Evolutionary conservation across 2,329 filamentous ascomycete species (phyloP).

Genomic region (Fusarium sp.): DNA sequence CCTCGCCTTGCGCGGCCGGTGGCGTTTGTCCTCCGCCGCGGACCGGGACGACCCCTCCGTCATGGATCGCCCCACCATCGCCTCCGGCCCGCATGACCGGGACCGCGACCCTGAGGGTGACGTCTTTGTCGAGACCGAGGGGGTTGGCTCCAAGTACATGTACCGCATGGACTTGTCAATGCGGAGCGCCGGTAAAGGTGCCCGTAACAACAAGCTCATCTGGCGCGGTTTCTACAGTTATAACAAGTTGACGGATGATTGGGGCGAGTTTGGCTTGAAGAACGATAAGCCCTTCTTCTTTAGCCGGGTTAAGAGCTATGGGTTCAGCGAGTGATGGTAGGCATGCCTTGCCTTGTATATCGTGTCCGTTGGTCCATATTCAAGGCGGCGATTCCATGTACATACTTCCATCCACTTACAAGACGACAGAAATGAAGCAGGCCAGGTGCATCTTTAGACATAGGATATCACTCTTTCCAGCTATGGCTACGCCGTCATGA

Average conservation of each 20-base stretch:
- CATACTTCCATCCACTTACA: not conserved
- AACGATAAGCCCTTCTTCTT: conserved; percentile 76
- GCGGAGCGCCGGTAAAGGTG: conserved; percentile 70
- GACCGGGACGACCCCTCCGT: conserved; percentile 46
- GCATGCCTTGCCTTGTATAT: not conserved
- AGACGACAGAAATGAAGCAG: not conserved
- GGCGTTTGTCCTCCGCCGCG: conserved; percentile 58
- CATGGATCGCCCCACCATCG: conserved; percentile 8
- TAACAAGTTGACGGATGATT: conserved; percentile 89
- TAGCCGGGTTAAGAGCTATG: conserved; percentile 74
- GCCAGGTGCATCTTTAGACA: not conserved
- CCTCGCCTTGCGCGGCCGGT: conserved; percentile 70
- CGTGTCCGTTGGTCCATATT: not conserved
- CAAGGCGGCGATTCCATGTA: not conserved
- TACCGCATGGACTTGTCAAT: conserved; percentile 85
- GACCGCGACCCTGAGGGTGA: conserved; percentile 67
- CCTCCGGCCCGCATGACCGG: conserved; percentile 25
- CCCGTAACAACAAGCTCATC: conserved; percentile 84
- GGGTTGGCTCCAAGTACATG: conserved; percentile 80
- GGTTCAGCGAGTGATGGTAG: conserved; percentile 53
- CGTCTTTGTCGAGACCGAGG: conserved; percentile 87
- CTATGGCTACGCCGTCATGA: not conserved
- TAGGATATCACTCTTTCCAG: not conserved
- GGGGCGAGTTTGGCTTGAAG: conserved; percentile 79
- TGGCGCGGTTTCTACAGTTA: conserved; percentile 96